Conservation (phyloP, 2,329 filamentous ascomycete species). For the Chalara sp. region DNA sequence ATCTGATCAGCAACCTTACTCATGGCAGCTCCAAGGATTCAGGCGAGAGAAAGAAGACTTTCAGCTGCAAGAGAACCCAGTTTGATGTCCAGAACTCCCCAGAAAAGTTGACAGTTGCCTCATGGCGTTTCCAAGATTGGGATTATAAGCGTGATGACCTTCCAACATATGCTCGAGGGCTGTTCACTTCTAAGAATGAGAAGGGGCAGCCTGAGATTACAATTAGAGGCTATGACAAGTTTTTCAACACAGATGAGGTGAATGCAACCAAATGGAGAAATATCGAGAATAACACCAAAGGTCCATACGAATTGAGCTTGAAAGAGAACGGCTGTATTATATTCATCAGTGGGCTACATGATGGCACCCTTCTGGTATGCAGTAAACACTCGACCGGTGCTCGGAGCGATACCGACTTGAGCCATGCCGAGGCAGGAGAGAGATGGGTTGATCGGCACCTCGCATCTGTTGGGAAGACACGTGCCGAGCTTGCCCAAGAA, state of each 20-base stretch:
- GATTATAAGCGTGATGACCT: constrained; percentile 86
- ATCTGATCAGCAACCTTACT: constrained; percentile 45
- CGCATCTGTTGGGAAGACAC: constrained; percentile 67
- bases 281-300: constrained; percentile 67
- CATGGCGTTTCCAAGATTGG: constrained; percentile 91
- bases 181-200: constrained; percentile 76
- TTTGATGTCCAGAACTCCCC: constrained; percentile 61
- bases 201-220: constrained; percentile 69
- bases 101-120: constrained; percentile 66
- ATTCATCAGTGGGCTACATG: constrained; percentile 86
- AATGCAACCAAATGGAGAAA: constrained; percentile 74
- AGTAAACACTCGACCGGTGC: constrained; percentile 95
- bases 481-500: constrained; percentile 68
- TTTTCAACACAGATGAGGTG: constrained; percentile 91
- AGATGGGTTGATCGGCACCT: constrained; percentile 76
- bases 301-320: constrained; percentile 90
- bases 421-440: constrained; percentile 82
- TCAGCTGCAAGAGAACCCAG: constrained; percentile 73
- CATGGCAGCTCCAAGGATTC: constrained; percentile 56
- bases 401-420: constrained; percentile 55
- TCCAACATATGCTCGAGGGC: constrained; percentile 85
- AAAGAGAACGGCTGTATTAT: constrained; percentile 99
- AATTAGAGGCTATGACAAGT: constrained; percentile 93
- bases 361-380: constrained; percentile 88
- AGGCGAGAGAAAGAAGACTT: constrained; percentile 52